Conservation (phyloP, 1,139 yeast species). For the Debaryomycetaceae sp. region DNA sequence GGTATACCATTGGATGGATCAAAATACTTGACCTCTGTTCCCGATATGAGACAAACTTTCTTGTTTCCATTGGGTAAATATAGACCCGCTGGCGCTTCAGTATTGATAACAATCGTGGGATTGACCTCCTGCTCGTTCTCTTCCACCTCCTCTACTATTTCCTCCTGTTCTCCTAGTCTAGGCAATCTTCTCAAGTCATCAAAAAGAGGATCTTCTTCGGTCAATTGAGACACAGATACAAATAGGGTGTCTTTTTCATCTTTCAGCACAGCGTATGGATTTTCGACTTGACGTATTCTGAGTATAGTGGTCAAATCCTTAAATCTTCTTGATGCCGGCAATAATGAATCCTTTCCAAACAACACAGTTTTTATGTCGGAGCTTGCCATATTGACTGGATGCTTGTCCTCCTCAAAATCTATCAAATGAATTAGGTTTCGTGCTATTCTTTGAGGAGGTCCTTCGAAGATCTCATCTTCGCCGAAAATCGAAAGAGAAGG, state of each 20-base stretch:
- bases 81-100: conserved; percentile 74
- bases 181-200: conserved; percentile 58
- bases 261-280: conserved; percentile 37
- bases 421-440: conserved; percentile 47
- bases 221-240: conserved; percentile 30
- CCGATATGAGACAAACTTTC: conserved; percentile 72
- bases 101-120: conserved; percentile 46
- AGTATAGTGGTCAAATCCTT: conserved; percentile 54
- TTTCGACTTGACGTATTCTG: conserved; percentile 42
- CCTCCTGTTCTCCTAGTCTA: conserved; percentile 59
- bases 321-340: conserved; percentile 51
- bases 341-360: conserved; percentile 58
- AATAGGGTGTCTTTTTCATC: conserved; percentile 37
- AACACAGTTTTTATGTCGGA: conserved; percentile 40
- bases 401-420: conserved; percentile 37
- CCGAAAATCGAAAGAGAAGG: conserved; percentile 8
- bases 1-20: conserved; percentile 89
- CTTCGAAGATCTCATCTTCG: conserved; percentile 45
- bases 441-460: conserved; percentile 60
- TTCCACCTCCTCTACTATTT: conserved; percentile 41
- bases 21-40: conserved; percentile 75
- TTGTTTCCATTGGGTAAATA: conserved; percentile 68
- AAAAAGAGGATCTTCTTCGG: conserved; percentile 40
- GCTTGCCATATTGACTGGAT: conserved; percentile 18
- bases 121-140: conserved; percentile 39